A percentile compares a stretch with the other conserved stretches of the same genome.
phyloP scores from a whole-genome alignment of 352 stramenopile genomes.

The Pythium inflatum region DNA sequence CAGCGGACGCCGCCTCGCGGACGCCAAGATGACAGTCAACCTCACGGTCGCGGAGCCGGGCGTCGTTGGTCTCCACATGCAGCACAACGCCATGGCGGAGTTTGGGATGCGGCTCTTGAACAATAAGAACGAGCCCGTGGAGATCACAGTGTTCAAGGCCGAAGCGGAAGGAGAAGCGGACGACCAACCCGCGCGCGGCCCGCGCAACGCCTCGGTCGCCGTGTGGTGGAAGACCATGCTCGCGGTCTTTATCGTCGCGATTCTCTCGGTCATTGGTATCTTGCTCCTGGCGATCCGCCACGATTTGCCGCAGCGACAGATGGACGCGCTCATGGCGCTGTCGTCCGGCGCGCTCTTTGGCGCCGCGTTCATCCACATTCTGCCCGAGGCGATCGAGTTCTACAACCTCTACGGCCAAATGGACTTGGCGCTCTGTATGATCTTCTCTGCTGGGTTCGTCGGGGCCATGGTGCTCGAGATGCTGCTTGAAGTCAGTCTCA shows the following conservation, averaged over 20 bases:
- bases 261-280: constrained; percentile 54
- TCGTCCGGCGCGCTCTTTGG: constrained; percentile 73
- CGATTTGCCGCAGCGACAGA: constrained; percentile 37
- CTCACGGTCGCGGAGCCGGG: constrained; percentile 38
- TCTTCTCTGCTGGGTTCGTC: constrained; percentile 69
- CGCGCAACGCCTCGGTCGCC: constrained; percentile 31
- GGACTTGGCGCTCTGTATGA: constrained; percentile 57
- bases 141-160: constrained; percentile 34
- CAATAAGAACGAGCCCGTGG: constrained; percentile 18
- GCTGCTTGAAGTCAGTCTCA: constrained; percentile 51
- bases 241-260: constrained; percentile 39
- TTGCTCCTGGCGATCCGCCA: constrained; percentile 40
- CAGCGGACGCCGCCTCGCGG: constrained; percentile 28
- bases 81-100: constrained; percentile 54
- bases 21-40: constrained; percentile 45
- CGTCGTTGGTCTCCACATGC: constrained; percentile 53
- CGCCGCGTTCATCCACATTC: constrained; percentile 74
- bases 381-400: constrained; percentile 74
- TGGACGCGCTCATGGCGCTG: constrained; percentile 59
- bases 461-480: constrained; percentile 62
- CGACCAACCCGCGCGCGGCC: constrained; percentile 1
- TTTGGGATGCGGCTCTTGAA: constrained; percentile 43
- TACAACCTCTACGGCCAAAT: constrained; percentile 59
- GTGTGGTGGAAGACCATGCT: constrained; percentile 51
- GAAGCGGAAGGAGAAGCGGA: constrained; percentile 10